Evolutionary conservation across 2,329 filamentous ascomycete genomes (phyloP), one percentile per base, ranked within the genome.

Genomic region (Cercospora janseana): DNA sequence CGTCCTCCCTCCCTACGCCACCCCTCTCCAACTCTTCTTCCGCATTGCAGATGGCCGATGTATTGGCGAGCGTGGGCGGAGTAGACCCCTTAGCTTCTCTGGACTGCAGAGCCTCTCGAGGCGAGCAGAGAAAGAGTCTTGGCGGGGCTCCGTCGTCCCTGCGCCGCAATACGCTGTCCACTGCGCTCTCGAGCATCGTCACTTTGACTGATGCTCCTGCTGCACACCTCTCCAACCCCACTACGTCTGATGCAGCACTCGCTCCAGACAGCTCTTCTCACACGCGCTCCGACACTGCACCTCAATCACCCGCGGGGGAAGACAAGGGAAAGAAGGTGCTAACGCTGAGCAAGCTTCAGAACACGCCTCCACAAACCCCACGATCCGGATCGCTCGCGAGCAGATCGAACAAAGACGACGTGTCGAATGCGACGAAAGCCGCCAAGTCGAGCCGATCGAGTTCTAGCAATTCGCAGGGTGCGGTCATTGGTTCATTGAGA

Each of bases 341-440:
- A 89, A 96, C 90, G 82, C 79, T 83, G 79, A 81, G 82, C 72
- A 76, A 76, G 72, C 72, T 69, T 77, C 95, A 96, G 91, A 95
- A 89, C 77, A 93, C 88, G 63, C 87, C 89, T 61, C 85, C 90
- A 54, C 91, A 92, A 61, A 94, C 92, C 49, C 92, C 89, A 58
- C 85, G 92, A 73, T 87, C 91, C 53, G 82, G 92, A 65, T 95
- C 89, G 49, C 79, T 81, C 69, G 81, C 82, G 64, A 75, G 73
- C 65, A 74, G 70, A 59, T 61, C 57, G 42, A 58, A 57, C 51
- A 61, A 58, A 41, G 61, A 63, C 24, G 56, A 60, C 35, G 40
- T 45, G 26, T 35, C 47, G 26, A 47, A 45, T 46, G 56, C 55
- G 27, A 46, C 53, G 43, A 56, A 52, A 38, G 78, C 54, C 44